Conservation (phyloP, 2,329 filamentous ascomycete genomes). For the Fusarium pseudoanthophilum region DNA sequence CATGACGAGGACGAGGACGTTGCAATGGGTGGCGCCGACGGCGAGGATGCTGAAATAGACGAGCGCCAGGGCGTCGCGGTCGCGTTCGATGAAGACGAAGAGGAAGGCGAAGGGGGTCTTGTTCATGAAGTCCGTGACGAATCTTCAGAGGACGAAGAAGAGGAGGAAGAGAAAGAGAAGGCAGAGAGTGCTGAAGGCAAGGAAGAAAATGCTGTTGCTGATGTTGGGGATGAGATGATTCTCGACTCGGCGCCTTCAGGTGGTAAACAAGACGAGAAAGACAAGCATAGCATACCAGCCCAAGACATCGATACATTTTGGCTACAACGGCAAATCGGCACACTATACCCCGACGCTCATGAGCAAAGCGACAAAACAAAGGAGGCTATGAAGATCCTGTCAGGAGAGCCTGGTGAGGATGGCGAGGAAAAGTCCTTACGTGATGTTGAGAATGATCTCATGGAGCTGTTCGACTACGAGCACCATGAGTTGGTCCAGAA, state of each 20-base stretch:
- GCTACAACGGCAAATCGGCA: slow-evolving; percentile 92
- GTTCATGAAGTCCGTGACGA: slow-evolving; percentile 90
- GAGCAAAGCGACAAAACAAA: slow-evolving; percentile 93
- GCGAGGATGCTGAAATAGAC: slow-evolving; percentile 80
- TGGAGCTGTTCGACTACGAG: slow-evolving; percentile 98
- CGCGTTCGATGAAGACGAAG: slow-evolving; percentile 92
- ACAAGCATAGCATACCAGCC: slow-evolving; percentile 75
- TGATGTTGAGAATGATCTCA: slow-evolving; percentile 97
- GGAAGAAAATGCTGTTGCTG: slow-evolving; percentile 63
- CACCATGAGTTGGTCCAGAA: slow-evolving; percentile 92
- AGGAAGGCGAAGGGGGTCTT: slow-evolving; percentile 82
- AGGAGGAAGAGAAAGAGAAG: slow-evolving; percentile 57
- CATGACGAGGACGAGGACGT: slow-evolving; percentile 95
- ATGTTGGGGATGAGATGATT: slow-evolving; percentile 84
- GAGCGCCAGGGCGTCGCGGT: slow-evolving; percentile 97
- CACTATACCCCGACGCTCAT: slow-evolving; percentile 89
- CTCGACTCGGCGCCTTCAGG: slow-evolving; percentile 73
- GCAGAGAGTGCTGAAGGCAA: slow-evolving; percentile 66
- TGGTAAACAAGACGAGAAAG: slow-evolving; percentile 59
- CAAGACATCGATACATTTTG: slow-evolving; percentile 97
- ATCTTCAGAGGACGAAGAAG: slow-evolving; percentile 83
- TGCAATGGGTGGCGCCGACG: slow-evolving; percentile 73
- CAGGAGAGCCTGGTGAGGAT: slow-evolving; percentile 77
- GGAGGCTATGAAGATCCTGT: slow-evolving; percentile 83
- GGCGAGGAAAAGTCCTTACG: slow-evolving; percentile 86